Base-by-base conservation (phyloP, 2,329 filamentous ascomycete genomes). In the Stagonosporopsis tanaceti region DNA sequence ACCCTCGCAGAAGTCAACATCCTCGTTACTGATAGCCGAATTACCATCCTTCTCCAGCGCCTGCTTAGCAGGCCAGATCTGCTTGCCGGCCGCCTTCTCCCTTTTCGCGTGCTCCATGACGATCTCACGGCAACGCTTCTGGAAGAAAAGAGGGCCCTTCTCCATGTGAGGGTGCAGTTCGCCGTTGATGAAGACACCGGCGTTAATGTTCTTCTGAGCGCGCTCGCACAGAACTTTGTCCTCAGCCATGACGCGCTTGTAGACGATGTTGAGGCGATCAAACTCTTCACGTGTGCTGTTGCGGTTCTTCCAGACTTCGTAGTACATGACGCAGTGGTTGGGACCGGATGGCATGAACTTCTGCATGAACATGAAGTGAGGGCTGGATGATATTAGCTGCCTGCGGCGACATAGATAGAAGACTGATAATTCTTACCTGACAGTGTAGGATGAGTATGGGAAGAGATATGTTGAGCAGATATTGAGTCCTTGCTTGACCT, bases 281-380 rank as follows among this genome's bases (percentile, higher is more conserved):
- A 88, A 89, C 57, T 87, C 82, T 25, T 82, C 82, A 15, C 87
- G 82, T n/a, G 79, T 80, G 4, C 85, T 82, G 68, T 84, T 76
- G 69, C 84, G 85, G 79, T 88, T 85, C 58, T 84, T 80, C 78
- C 82, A 89, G 47, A 89, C 82, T 68, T 89, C 84, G 72, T 89
- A 88, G 54, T 80, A 79, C 83, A 89, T 88, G 37, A 78, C 76
- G 2, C 82, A 83, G 39, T 74, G 80, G 34, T 75, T 78, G 0
- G 86, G 77, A 2, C 79, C 77, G 45, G 76, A 80, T 12, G 87
- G 87, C 12, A 88, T 78, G 72, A 88, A 87, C 56, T 85, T 79
- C 68, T 88, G 85, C 52, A 88, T 82, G 77, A 87, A 86, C 75
- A 89, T 84, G 73, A 88, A 88, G 73, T 88, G 68, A 3, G 62